Conservation (phyloP, 2,329 filamentous ascomycete genomes). For the Cercospora sp. region DNA sequence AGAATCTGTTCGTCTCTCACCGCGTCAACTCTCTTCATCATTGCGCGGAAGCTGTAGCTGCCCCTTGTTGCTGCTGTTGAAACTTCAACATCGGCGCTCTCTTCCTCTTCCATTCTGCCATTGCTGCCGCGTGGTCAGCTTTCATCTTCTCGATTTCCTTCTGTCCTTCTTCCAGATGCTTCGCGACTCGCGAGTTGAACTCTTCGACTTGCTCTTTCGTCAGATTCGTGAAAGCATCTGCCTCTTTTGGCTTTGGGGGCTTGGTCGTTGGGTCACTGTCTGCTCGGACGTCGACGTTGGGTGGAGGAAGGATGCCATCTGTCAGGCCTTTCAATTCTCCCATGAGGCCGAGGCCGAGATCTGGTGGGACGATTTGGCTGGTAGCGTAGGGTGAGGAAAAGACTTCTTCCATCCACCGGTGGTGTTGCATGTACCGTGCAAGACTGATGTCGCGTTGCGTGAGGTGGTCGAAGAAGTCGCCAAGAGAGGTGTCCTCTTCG, state of each 20-base stretch:
- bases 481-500: constrained; percentile 82
- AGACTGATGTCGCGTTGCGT: constrained; percentile 87
- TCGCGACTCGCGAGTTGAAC: constrained; percentile 75
- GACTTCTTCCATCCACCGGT: constrained; percentile 99
- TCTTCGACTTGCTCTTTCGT: constrained; percentile 76
- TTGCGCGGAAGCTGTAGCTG: neutral
- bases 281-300: constrained; percentile 35
- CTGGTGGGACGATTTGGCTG: constrained; percentile 79
- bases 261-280: constrained; percentile 31
- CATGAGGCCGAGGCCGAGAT: constrained; percentile 75
- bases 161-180: constrained; percentile 70
- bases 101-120: constrained; percentile 72
- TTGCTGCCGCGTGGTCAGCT: constrained; percentile 70
- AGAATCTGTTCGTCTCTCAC: neutral
- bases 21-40: neutral
- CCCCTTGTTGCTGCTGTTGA: neutral
- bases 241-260: constrained; percentile 47
- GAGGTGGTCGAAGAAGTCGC: constrained; percentile 86
- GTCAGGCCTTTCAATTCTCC: constrained; percentile 81
- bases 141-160: constrained; percentile 85
- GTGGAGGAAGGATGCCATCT: constrained; percentile 75
- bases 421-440: constrained; percentile 86
- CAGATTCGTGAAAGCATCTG: constrained; percentile 61
- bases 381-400: constrained; percentile 86
- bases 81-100: constrained; percentile 54